These are phyloP conservation scores for Boletus sp. DNA, from an alignment of 768 basidiomycete genomes.

Conservation along the genomic window DNA sequence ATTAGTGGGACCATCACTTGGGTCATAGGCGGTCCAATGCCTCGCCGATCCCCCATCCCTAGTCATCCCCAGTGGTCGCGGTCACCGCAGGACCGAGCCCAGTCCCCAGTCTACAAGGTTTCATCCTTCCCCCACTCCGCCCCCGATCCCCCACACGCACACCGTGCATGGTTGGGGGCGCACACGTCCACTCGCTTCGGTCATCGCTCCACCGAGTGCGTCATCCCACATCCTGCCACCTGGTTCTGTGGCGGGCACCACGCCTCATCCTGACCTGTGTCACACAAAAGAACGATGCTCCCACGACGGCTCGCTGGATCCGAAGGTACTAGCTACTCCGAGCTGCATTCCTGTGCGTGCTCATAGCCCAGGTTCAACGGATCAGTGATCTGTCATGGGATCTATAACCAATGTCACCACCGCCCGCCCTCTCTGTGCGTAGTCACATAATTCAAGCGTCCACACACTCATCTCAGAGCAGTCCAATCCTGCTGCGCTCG, in stretches of 20 bases:
- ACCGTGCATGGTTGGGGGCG: slow-evolving; percentile 22
- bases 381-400: slow-evolving; percentile 2
- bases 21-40: slow-evolving; percentile 29
- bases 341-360: slow-evolving; percentile 34
- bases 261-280: background rate
- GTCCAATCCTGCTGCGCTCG: slow-evolving; percentile 37
- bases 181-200: slow-evolving; percentile 32
- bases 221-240: slow-evolving; percentile 24
- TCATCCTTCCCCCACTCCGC: slow-evolving; percentile 39
- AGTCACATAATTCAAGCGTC: slow-evolving; percentile 8
- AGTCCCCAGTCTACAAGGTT: slow-evolving; percentile 40
- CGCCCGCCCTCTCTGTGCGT: slow-evolving; percentile 21
- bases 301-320: slow-evolving; percentile 32
- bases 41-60: slow-evolving; percentile 25
- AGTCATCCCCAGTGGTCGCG: slow-evolving; percentile 20
- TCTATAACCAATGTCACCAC: slow-evolving; percentile 8
- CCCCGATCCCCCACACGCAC: slow-evolving; percentile 23
- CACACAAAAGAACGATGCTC: slow-evolving; percentile 1
- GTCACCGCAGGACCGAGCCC: slow-evolving; percentile 18
- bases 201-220: slow-evolving; percentile 36
- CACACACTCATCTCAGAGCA: slow-evolving; percentile 20
- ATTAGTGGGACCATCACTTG: slow-evolving; percentile 23
- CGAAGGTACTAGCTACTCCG: slow-evolving; percentile 14
- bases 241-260: slow-evolving; percentile 17
- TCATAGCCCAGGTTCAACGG: slow-evolving; percentile 28